Base-by-base conservation (phyloP, 805 yeast species). In the Wickerhamiella galacta region DNA sequence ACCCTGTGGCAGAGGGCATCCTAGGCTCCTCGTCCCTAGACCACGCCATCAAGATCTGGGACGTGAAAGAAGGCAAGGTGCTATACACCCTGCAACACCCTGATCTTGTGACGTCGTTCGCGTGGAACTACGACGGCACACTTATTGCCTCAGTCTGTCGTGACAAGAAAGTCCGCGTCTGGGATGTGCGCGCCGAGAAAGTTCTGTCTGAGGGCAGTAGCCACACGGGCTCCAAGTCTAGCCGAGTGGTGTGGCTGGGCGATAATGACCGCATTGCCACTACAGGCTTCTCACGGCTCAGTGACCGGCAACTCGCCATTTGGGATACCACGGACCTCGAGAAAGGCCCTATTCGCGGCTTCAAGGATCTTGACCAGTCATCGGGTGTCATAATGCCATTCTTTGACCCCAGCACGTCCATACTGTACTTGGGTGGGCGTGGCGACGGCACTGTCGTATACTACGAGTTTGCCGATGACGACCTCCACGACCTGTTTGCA, bases 391-490 rank as follows among this genome's bases (percentile, higher is more conserved):
- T 85, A 54, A 78, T 90, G 69, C 98, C 98, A 19, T 70, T 78
- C 47, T 90, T 60, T 51, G 99, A 90, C 52, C 78, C 71, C 18
- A 68, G 78, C 22, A 83, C 79, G 28, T 70, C 74, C 35, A 70
- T 85, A 37, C 63, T 90, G 38, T 90, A 77, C 50, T 61, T 90
- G 39, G 96, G 93, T 20, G 99, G 98, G 45, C 87, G 90, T 56
- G 95, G 95, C 54, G 98, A 90, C 55, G 96, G 96, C 47, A 90
- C 87, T 54, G 81, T 90, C 48, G 79, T 95, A 49, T 87, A 87
- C 58, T 90, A 63, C 51, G 98, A 90, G 61, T 82, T 69, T 54
- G 82, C 74, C 40, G 71, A 79, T 47, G 95, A 87, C 48, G 77
- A 74, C 47, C 63, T 90, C 35, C 74, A 64, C 56, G 81, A 78